These are phyloP conservation scores for Parathielavia appendiculata DNA, from an alignment of 495 filamentous ascomycete genomes.

Conservation along the genomic window DNA sequence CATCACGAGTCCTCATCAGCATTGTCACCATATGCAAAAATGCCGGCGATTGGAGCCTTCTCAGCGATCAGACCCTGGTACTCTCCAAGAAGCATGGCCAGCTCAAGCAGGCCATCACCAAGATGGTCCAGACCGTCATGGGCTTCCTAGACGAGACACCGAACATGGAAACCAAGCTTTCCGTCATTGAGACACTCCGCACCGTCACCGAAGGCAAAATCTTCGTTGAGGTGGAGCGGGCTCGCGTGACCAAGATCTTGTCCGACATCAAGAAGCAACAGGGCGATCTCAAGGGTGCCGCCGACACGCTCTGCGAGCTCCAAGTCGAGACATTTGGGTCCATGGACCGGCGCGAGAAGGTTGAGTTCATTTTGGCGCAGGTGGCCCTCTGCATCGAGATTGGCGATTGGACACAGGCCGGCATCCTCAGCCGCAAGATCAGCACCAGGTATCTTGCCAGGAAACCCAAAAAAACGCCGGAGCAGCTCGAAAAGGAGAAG, in stretches of 20 bases:
- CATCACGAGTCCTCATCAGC: constrained; percentile 75
- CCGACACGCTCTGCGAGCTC: constrained; percentile 90
- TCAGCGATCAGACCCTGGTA: constrained; percentile 93
- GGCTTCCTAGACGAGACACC: constrained; percentile 76
- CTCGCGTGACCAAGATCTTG: constrained; percentile 87
- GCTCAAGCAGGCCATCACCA: constrained; percentile 96
- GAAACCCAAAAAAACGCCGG: constrained; percentile 81
- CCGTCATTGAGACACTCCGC: constrained; percentile 87
- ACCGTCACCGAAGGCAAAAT: constrained; percentile 99
- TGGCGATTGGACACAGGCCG: constrained; percentile 92
- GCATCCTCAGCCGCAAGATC: constrained; percentile 93
- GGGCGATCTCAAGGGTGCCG: constrained; percentile 82
- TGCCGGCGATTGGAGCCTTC: constrained; percentile 80
- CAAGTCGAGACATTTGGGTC: constrained; percentile 99
- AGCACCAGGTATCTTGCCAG: constrained; percentile 84
- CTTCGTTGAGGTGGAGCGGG: constrained; percentile 96
- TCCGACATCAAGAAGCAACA: constrained; percentile 95
- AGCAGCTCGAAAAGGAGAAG: constrained; percentile 82
- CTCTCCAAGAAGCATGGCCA: constrained; percentile 99
- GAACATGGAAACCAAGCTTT: constrained; percentile 76
- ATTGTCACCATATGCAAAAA: constrained; percentile 95
- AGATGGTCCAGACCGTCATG: constrained; percentile 98
- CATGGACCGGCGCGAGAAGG: constrained; percentile 95
- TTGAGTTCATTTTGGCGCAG: constrained; percentile 95
- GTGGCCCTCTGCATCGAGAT: constrained; percentile 92